Percentiles rank a stretch among this genome's conserved stretches.
Evolutionary conservation across 2,329 filamentous ascomycete species (phyloP).

Genomic region (Aspergillus texensis): DNA sequence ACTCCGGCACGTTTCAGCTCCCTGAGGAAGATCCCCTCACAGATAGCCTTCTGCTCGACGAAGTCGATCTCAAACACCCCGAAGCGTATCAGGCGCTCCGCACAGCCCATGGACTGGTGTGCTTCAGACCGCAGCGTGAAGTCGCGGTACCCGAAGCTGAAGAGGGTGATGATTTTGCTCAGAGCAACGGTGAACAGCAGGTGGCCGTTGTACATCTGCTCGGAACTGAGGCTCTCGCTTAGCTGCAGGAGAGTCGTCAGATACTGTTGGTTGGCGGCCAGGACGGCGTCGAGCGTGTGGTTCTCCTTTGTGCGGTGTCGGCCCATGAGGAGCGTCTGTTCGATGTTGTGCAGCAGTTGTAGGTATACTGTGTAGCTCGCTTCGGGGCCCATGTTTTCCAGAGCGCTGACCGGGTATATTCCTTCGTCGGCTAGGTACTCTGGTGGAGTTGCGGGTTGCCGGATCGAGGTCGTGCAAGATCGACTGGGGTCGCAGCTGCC

Average conservation of each 20-base stretch:
- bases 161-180: slow-evolving; percentile 16
- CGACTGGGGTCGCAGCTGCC: background rate
- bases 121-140: slow-evolving; percentile 11
- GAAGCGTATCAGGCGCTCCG: slow-evolving; percentile 14
- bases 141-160: slow-evolving; percentile 14
- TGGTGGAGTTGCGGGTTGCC: slow-evolving; percentile 4
- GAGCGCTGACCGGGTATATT: background rate
- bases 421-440: slow-evolving; percentile 1
- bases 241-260: slow-evolving; percentile 15
- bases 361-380: slow-evolving; percentile 10
- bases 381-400: background rate
- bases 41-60: slow-evolving; percentile 16
- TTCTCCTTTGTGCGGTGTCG: background rate
- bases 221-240: slow-evolving; percentile 7
- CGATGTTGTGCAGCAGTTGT: slow-evolving; percentile 16
- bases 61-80: slow-evolving; percentile 17
- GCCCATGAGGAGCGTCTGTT: slow-evolving; percentile 11
- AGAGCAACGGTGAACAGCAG: slow-evolving; percentile 19
- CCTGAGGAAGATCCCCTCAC: slow-evolving; percentile 11
- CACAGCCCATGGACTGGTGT: slow-evolving; percentile 2
- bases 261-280: slow-evolving; percentile 16
- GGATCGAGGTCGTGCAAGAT: slow-evolving; percentile 5
- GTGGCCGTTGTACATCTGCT: slow-evolving; percentile 11
- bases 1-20: slow-evolving; percentile 16
- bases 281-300: slow-evolving; percentile 13